A percentile compares a stretch with the other conserved stretches of the same genome.
These are phyloP conservation scores for Ceratobasidium sp. DNA, from an alignment of 1,284 basidiomycete genomes.

Conservation along the genomic window DNA sequence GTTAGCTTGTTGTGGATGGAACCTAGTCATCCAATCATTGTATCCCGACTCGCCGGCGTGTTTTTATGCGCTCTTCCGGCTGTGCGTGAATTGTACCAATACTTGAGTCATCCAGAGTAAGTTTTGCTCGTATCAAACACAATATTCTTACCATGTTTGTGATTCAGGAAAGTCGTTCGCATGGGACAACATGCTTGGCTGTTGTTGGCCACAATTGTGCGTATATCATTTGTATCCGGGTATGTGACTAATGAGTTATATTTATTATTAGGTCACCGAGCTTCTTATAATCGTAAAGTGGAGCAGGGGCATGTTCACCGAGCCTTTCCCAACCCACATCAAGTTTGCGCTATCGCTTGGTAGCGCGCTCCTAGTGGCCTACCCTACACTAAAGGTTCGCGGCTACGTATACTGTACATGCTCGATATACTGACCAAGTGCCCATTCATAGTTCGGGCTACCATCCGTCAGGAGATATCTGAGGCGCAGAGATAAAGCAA, in stretches of 20 bases:
- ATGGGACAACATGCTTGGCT: slow-evolving; percentile 90
- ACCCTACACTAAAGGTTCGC: slow-evolving; percentile 70
- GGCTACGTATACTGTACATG: background rate
- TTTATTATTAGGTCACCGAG: slow-evolving; percentile 61
- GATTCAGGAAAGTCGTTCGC: slow-evolving; percentile 68
- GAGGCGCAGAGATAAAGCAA: slow-evolving; percentile 37
- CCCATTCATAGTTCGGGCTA: slow-evolving; percentile 37
- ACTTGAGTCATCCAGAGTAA: slow-evolving; percentile 78
- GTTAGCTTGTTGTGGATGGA: slow-evolving; percentile 85
- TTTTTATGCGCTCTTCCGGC: slow-evolving; percentile 84
- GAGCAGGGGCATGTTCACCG: slow-evolving; percentile 73
- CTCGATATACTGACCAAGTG: background rate
- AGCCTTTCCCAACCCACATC: slow-evolving; percentile 67
- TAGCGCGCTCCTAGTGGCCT: slow-evolving; percentile 63
- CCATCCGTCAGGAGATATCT: slow-evolving; percentile 39
- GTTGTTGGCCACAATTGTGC: slow-evolving; percentile 72
- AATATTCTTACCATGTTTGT: background rate
- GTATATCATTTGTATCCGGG: background rate
- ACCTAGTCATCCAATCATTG: slow-evolving; percentile 82
- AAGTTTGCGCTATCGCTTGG: slow-evolving; percentile 70
- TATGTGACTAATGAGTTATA: too few species aligned
- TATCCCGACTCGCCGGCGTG: slow-evolving; percentile 72
- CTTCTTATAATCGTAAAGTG: slow-evolving; percentile 59
- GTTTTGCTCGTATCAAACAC: slow-evolving; percentile 44
- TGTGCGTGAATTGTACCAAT: slow-evolving; percentile 78